Conservation (phyloP, 345 rosid species). For the Toxicodendron radicans region DNA sequence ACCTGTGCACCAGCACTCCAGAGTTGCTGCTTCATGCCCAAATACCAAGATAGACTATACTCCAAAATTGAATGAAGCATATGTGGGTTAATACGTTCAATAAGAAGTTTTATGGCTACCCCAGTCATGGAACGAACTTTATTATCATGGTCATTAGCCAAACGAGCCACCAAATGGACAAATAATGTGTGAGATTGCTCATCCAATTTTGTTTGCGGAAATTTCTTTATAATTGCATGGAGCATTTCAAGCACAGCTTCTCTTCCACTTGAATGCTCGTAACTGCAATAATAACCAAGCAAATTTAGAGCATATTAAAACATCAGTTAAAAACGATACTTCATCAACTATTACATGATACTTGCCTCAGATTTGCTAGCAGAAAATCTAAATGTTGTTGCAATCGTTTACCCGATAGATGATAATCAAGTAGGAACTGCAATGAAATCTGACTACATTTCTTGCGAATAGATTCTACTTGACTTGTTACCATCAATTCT, state of each 20-base stretch:
- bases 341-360: not conserved
- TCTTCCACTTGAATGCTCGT: conserved; percentile 82
- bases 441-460: conserved; percentile 74
- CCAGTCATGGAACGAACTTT: conserved; percentile 61
- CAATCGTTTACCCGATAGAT: conserved; percentile 58
- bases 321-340: conserved; percentile 4
- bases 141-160: conserved; percentile 64
- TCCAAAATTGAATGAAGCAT: conserved; percentile 45
- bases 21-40: conserved; percentile 47
- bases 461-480: conserved; percentile 63
- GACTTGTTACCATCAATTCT: conserved; percentile 85
- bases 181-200: conserved; percentile 54
- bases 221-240: conserved; percentile 61
- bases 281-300: conserved; percentile 46
- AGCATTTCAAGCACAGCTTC: conserved; percentile 91
- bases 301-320: conserved; percentile 14
- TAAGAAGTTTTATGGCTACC: conserved; percentile 53
- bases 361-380: conserved; percentile 69
- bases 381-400: conserved; percentile 66
- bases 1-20: conserved; percentile 88
- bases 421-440: conserved; percentile 75
- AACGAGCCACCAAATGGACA: conserved; percentile 52
- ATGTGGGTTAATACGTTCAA: conserved; percentile 47
- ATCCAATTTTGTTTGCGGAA: conserved; percentile 53
- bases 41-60: conserved; percentile 63